Base-by-base conservation (phyloP, 2,329 filamentous ascomycete species). In the Grosmannia clavigera region DNA sequence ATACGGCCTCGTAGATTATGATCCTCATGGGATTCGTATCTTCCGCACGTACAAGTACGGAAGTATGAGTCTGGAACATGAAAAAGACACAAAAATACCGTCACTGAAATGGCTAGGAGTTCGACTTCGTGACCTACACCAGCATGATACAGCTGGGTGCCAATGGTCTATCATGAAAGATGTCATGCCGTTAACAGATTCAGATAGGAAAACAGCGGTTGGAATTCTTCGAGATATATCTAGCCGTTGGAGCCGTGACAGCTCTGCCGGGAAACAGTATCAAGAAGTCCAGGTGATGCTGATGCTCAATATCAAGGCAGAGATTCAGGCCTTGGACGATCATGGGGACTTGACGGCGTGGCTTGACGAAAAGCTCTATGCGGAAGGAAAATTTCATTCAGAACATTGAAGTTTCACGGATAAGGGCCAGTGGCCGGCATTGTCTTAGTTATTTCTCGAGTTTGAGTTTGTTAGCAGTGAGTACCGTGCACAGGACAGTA, bases 11-110 rank as follows among this genome's bases (percentile, higher is more conserved):
- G 79, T 88, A 1, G 90, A 95, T 66, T 88, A 82, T 61, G 89
- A 94, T 65, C 88, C 88, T 0, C 82, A 92, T 63, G 89, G 90
- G 0, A 71, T 92, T 33, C 81, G 80, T 3, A 94, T 95, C 50
- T 74, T 90, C 64, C 81, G 81, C 5, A 90, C 84, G 19, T 94
- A 92, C 73, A 86, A 84, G 63, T 74, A 84, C 62, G 87, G 87
- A 7, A 89, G 87, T n/a, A 74, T 73, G 16, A 75, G 76, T 9
- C 74, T 88, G 0, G 72, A 77, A 0, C 84, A 89, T 65, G 85
- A 90, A 67, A 73, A 74, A 3, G 70, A 76, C 40, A 68, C 78
- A 0, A 73, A 72, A 0, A 75, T 84, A 0, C 76, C 79, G 0
- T 69, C 70, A 0, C 72, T 91, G 0, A 70, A 72, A 53, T 90